Conservation (phyloP, 257 asterid genomes). For the Solanum pimpinellifolium region DNA sequence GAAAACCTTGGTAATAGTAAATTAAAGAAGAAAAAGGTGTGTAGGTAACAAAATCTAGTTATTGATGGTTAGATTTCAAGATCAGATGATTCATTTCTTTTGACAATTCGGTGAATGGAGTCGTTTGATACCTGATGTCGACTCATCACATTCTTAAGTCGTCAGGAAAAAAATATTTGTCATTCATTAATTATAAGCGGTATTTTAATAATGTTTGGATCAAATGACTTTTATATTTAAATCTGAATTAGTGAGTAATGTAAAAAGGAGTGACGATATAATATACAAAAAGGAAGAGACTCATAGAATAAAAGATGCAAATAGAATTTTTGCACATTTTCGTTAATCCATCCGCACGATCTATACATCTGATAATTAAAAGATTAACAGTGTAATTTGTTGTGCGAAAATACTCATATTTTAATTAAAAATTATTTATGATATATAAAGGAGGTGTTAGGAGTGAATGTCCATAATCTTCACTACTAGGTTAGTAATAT, state of each 20-base stretch:
- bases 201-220: no score
- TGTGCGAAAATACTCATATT: no score
- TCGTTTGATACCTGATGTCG: background rate
- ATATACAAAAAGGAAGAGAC: no score
- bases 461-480: background rate
- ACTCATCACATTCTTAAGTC: no score
- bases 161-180: no score
- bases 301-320: background rate
- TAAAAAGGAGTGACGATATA: no score
- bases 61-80: background rate
- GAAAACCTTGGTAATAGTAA: background rate
- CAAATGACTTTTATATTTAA: no score
- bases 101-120: background rate
- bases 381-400: no score
- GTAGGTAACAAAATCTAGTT: background rate
- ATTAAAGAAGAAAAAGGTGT: background rate
- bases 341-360: fast-evolving
- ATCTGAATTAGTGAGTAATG: no score
- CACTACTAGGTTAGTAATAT: background rate
- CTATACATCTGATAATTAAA: background rate
- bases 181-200: no score
- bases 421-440: background rate
- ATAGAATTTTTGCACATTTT: no score
- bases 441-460: background rate
- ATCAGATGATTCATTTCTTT: no score